Conservation (phyloP, 2,329 filamentous ascomycete species). For the Cordyceps tenuipes region DNA sequence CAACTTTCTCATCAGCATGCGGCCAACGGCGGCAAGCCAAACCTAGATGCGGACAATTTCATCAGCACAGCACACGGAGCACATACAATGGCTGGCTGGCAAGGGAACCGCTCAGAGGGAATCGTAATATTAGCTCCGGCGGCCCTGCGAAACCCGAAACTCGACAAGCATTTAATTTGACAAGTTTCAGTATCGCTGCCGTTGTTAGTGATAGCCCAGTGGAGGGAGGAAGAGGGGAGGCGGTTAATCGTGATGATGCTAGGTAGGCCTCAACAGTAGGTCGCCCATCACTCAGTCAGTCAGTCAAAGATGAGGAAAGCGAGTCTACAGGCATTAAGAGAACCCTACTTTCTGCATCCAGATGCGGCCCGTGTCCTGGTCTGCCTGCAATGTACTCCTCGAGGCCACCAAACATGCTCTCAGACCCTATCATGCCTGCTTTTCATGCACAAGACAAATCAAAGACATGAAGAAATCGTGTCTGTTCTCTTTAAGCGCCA, state of each 20-base stretch:
- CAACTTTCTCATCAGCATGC: background rate
- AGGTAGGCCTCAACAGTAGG: background rate
- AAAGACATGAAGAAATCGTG: background rate
- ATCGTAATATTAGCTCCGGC: background rate
- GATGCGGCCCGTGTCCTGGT: background rate
- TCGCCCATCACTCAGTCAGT: background rate
- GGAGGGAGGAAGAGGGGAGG: too few species aligned
- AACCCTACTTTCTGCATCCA: background rate
- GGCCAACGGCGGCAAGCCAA: background rate
- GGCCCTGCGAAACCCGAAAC: slow-evolving; percentile 2
- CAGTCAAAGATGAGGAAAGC: background rate
- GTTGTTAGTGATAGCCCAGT: background rate
- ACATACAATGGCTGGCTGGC: background rate
- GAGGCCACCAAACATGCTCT: background rate
- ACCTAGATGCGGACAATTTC: background rate
- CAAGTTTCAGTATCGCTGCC: background rate
- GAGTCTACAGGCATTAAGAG: background rate
- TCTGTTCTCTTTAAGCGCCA: background rate
- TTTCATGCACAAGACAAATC: too few species aligned
- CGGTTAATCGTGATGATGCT: background rate
- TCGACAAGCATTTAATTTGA: background rate
- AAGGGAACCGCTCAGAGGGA: background rate
- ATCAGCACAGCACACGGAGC: too few species aligned
- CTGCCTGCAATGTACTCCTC: background rate
- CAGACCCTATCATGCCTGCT: background rate